Percentiles rank a stretch among this genome's conserved stretches.
phyloP scores from a whole-genome alignment of 2,329 filamentous ascomycete species.

The Claviceps sorghi region DNA sequence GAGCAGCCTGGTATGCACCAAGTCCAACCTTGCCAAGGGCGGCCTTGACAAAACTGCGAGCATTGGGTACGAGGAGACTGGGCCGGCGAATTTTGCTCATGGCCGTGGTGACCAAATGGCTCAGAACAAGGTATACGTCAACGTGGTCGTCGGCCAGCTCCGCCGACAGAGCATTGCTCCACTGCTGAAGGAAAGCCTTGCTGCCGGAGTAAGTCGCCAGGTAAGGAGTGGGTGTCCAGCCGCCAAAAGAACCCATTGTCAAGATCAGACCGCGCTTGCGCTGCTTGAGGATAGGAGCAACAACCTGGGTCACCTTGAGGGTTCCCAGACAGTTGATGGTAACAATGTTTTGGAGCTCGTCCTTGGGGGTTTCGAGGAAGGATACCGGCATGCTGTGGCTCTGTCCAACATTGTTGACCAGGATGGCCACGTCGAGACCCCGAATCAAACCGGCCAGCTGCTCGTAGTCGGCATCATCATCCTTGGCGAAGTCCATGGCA shows the following conservation, averaged over 20 bases:
- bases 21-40: conserved; percentile 69
- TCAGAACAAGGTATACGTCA: conserved; percentile 80
- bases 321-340: conserved; percentile 91
- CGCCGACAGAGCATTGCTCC: conserved; percentile 72
- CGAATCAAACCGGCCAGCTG: conserved; percentile 53
- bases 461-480: conserved; percentile 68
- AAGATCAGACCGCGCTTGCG: conserved; percentile 79
- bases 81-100: conserved; percentile 91
- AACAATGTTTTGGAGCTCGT: conserved; percentile 80
- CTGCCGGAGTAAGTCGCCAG: conserved; percentile 93
- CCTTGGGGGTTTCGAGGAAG: conserved; percentile 63
- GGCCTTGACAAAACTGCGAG: conserved; percentile 66
- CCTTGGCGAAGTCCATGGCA: conserved; percentile 81
- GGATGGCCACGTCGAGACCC: conserved; percentile 66
- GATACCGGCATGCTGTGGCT: conserved; percentile 87
- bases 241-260: conserved; percentile 95
- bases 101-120: conserved; percentile 84
- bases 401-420: conserved; percentile 95
- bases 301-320: conserved; percentile 69
- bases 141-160: conserved; percentile 72
- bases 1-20: conserved; percentile 63
- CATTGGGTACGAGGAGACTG: conserved; percentile 63
- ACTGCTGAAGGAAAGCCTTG: conserved; percentile 96
- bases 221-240: conserved; percentile 79
- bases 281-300: conserved; percentile 71